A percentile compares a stretch with the other conserved stretches of the same genome.
Evolutionary conservation across 441 rosid species (phyloP).

Genomic region (Kokia cookei): DNA sequence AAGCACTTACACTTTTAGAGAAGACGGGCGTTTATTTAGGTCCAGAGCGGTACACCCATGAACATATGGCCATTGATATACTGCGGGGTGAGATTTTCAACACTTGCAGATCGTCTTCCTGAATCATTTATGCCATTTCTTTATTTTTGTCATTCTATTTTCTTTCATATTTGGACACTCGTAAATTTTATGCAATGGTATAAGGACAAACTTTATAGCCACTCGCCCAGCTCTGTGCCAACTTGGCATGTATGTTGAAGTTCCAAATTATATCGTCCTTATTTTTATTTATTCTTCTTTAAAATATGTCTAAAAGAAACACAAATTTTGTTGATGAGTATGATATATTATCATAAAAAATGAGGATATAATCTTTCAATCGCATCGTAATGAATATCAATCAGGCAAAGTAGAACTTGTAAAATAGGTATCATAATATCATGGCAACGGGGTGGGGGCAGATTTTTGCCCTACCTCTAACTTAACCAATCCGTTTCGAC

Average conservation of each 20-base stretch:
- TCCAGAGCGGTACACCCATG: slow-evolving; percentile 82
- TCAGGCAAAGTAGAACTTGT: background rate
- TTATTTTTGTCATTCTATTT: slow-evolving; percentile 8
- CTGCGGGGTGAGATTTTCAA: slow-evolving; percentile 87
- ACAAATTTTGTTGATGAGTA: no score
- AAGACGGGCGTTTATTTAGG: slow-evolving; percentile 79
- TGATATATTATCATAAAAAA: background rate
- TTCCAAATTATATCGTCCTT: background rate
- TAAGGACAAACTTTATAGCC: background rate
- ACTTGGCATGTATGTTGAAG: background rate
- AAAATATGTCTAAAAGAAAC: background rate
- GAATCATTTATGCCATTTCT: slow-evolving; percentile 1
- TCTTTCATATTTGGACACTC: background rate
- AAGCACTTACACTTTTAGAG: slow-evolving; percentile 70
- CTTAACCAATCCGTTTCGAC: no score
- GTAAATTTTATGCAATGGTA: background rate
- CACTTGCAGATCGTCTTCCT: slow-evolving; percentile 36
- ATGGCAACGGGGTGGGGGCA: no score
- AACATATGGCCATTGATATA: slow-evolving; percentile 78
- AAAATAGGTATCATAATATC: background rate
- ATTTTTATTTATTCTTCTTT: background rate
- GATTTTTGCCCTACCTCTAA: no score
- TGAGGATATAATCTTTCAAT: background rate
- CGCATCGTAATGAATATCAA: background rate
- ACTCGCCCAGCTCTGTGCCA: background rate